phyloP scores from a whole-genome alignment of 2,329 filamentous ascomycete genomes.

The Pseudodiploospora longispora region DNA sequence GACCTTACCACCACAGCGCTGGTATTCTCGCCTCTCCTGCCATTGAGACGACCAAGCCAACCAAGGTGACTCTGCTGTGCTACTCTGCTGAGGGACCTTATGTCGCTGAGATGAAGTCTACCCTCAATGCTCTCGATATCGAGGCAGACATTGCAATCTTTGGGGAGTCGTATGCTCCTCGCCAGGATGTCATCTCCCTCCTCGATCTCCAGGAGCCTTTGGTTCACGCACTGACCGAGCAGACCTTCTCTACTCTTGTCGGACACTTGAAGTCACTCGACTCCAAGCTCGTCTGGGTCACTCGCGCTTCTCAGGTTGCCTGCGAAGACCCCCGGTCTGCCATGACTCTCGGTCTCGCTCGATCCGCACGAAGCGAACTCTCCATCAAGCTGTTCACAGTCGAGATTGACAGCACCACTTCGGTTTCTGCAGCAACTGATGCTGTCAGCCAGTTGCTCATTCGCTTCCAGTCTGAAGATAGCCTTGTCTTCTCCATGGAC shows the following conservation, averaged over 20 bases:
- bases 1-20: neutral
- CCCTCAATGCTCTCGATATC: conserved; percentile 1
- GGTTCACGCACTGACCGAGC: neutral
- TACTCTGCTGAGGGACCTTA: neutral
- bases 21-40: conserved; percentile 1
- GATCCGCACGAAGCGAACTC: conserved; percentile 5
- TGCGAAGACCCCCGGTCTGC: conserved; percentile 4
- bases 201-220: conserved; percentile 3
- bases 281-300: conserved; percentile 2
- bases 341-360: conserved; percentile 5
- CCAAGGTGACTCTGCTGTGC: neutral
- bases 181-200: conserved; percentile 2
- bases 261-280: neutral
- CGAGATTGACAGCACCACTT: conserved; percentile 3
- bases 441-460: neutral
- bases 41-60: neutral
- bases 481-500: conserved; percentile 1
- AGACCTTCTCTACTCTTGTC: neutral
- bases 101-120: neutral
- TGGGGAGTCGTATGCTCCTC: conserved; percentile 1
- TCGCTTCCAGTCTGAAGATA: neutral
- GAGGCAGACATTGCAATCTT: conserved; percentile 1
- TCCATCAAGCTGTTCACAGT: conserved; percentile 5
- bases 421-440: neutral
- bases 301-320: neutral